Base-by-base conservation (phyloP, 371 early-diverging fungal genomes). In the Mucor plumbeus region DNA sequence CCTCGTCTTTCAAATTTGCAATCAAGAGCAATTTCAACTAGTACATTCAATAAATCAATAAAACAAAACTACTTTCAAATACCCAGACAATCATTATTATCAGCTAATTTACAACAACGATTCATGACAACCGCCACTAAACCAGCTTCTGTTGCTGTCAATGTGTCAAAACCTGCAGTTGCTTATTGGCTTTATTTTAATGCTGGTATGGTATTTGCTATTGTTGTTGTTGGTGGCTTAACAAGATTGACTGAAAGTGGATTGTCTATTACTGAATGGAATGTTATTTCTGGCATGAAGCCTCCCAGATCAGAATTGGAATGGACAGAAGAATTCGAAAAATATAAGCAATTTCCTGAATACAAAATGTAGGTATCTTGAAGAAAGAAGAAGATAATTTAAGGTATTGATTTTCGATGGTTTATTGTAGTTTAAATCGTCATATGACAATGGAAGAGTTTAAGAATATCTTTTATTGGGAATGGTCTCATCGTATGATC, bases 271-370 rank as follows among this genome's bases (percentile, higher is more conserved):
- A 91, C 91, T 34, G 98, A 99, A 70, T 99, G 99, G 99, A 95
- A 94, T 55, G 83, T 96, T 62, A 91, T 99, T 72, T 91, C 90
- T 19, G 99, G 99, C 19, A 92, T 95, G 87, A 90, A 90, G 77
- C 94, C 94, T 39, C 99, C 99, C n/a, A 76, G 89, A 11, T 90
- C 90, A 33, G 86, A 94, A 61, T 77, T 81, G 36, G 97, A 95
- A 64, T 99, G 99, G 99, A 81, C 88, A 44, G 88, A 83, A 48
- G 96, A 98, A 80, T 98, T 97, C 85, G 91, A 91, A 70, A 98
- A 98, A 83, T 99, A 99, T 87, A 95, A 97, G 76, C 92, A 94
- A 78, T 96, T 89, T 70, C 99, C 99, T 36, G 98, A 98, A 78
- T 98, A 95, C 77, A 93, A 95, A 80, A 78, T 94, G 91, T 92